Conservation (phyloP, 306 rosid genomes). For the Castanea mollissima region DNA sequence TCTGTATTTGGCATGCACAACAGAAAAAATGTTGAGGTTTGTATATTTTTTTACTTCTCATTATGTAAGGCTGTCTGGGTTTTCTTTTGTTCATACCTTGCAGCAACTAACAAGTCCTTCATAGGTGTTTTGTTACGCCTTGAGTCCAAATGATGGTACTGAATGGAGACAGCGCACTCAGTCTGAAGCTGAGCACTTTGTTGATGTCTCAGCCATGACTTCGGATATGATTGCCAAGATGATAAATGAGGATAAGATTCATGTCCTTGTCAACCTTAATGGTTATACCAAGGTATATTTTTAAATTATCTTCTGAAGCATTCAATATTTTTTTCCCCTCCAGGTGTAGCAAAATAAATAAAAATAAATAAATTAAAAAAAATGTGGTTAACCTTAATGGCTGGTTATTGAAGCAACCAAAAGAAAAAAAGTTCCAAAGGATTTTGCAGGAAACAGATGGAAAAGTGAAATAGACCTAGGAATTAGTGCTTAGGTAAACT, state of each 20-base stretch:
- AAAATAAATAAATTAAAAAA: too few relatives aligned
- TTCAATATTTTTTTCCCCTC: neutral
- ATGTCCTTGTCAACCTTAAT: constrained; percentile 85
- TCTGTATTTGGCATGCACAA: constrained; percentile 96
- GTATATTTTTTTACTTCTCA: neutral
- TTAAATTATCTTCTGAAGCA: too few relatives aligned
- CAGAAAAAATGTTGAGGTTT: constrained; percentile 80
- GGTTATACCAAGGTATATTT: constrained; percentile 89
- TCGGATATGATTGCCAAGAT: constrained; percentile 87
- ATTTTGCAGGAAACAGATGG: too few relatives aligned
- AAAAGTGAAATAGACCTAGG: too few relatives aligned
- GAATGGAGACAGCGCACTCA: constrained; percentile 95
- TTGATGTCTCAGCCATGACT: constrained; percentile 87
- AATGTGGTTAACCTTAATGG: too few relatives aligned
- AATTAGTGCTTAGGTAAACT: too few relatives aligned
- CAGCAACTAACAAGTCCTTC: too few relatives aligned
- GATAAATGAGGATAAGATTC: constrained; percentile 83
- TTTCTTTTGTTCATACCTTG: too few relatives aligned
- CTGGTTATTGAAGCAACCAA: too few relatives aligned
- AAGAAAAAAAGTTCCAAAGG: too few relatives aligned
- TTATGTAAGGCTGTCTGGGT: neutral
- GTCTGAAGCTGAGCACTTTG: constrained; percentile 86
- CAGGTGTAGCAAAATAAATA: too few relatives aligned
- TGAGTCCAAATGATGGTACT: constrained; percentile 89
- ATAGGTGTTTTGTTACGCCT: constrained; percentile 91